Conservation (phyloP, 176 grass and related monocot species). For the Oryza meridionalis region DNA sequence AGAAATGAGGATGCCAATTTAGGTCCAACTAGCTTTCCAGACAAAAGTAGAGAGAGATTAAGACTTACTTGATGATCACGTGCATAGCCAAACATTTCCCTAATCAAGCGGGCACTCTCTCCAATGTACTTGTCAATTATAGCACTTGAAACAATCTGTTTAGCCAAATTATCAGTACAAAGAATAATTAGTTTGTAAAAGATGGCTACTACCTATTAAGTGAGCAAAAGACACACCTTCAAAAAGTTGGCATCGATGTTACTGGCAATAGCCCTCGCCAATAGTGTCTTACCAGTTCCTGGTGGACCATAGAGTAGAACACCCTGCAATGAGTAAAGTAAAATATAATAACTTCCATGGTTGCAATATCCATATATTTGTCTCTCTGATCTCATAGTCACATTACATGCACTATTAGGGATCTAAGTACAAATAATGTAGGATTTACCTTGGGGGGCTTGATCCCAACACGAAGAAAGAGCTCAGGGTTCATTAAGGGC, state of each 20-base stretch:
- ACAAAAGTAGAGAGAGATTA: not conserved
- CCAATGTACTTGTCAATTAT: slow-evolving; percentile 99
- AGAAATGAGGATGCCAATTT: slow-evolving; percentile 11
- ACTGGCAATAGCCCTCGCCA: slow-evolving; percentile 98
- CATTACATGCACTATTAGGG: not conserved
- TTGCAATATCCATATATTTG: slow-evolving; percentile 9
- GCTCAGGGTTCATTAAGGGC: slow-evolving; percentile 95
- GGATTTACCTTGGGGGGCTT: slow-evolving; percentile 91
- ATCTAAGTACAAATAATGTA: not conserved
- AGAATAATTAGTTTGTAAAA: slow-evolving; percentile 15
- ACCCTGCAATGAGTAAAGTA: slow-evolving; percentile 56
- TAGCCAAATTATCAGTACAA: slow-evolving; percentile 23
- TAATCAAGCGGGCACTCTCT: slow-evolving; percentile 98
- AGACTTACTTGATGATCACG: slow-evolving; percentile 92
- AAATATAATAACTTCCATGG: slow-evolving; percentile 16
- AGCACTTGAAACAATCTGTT: slow-evolving; percentile 97
- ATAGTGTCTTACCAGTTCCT: slow-evolving; percentile 93
- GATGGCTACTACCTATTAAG: slow-evolving; percentile 2
- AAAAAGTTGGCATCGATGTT: slow-evolving; percentile 99
- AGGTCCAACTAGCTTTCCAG: slow-evolving; percentile 20
- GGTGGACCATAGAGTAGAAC: slow-evolving; percentile 97
- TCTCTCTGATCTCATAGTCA: not conserved
- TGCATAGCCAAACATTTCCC: slow-evolving; percentile 98
- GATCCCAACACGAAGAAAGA: slow-evolving; percentile 93
- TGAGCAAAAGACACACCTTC: slow-evolving; percentile 59